These are phyloP conservation scores for Polyporus arcularius DNA, from an alignment of 768 basidiomycete species.

Conservation along the genomic window DNA sequence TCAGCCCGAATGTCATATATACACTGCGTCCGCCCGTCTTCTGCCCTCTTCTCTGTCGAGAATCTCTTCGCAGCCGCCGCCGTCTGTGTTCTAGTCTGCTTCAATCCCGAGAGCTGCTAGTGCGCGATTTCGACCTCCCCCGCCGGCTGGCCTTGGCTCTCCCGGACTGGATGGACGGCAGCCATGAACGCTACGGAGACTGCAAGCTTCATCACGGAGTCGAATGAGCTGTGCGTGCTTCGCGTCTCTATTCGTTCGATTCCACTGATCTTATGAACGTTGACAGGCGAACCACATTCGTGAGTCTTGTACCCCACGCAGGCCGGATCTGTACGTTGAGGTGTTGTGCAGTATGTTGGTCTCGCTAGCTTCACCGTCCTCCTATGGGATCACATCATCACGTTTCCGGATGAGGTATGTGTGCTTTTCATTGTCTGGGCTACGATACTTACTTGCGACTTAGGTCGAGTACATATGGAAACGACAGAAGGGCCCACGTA, in stretches of 20 bases:
- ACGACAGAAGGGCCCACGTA: conserved; percentile 46
- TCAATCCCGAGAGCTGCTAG: not conserved
- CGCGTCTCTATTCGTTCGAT: not conserved
- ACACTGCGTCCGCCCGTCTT: too few relatives aligned
- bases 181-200: conserved; percentile 5
- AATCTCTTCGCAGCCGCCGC: not conserved
- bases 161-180: conserved; percentile 7
- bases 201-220: conserved; percentile 1
- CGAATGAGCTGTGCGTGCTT: conserved; percentile 3
- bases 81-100: not conserved
- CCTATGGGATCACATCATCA: conserved; percentile 58
- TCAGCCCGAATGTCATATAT: too few relatives aligned
- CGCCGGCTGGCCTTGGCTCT: not conserved
- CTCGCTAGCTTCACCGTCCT: conserved; percentile 52
- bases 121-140: not conserved
- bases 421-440: not conserved
- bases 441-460: not conserved
- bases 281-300: conserved; percentile 12
- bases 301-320: not conserved
- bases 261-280: not conserved
- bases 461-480: conserved; percentile 57
- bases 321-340: not conserved
- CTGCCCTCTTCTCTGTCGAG: too few relatives aligned
- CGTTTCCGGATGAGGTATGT: conserved; percentile 48
- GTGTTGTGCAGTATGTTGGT: conserved; percentile 47